Base-by-base conservation (phyloP, 225 moss, liverwort and hornwort species). In the Ulota crispa region DNA sequence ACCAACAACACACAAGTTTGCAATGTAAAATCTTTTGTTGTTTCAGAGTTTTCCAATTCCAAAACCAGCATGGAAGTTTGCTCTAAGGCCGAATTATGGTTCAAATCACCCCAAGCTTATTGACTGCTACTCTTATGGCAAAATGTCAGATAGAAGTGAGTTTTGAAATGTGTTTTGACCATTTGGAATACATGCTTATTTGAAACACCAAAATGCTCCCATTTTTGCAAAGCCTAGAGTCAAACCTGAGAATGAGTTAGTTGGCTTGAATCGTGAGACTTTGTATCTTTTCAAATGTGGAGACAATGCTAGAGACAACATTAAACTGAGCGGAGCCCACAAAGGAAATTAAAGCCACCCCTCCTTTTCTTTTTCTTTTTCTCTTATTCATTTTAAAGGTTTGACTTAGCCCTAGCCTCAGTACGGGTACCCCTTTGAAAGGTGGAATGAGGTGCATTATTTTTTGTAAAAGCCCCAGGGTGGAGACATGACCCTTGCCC, bases 391-490 rank as follows among this genome's bases (percentile, higher is more conserved):
- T 55, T 12, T 45, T 45, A 13, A 45, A 84, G 75, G 54, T 2
- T 42, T 37, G 23, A 24, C 7, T 45, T 15, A 5, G 30, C 1
- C 7, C 18, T 20, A 5, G 39, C 4, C 14, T 43, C 7, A 5
- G 56, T 66, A 32, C 75, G 1, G 8, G 12, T 12, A 42, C 8
- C 1, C n/a, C 26, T 67, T 78, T 63, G 76, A 31, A 64, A n/a
- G 45, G 45, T 45, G 14, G 45, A 45, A 45, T 14, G 4, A 50
- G 50, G 18, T 81, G 77, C 67, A 81, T 85, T 78, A 78, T 85
- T 85, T 45, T 45, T 1, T 4, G 14, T 5, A 50, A 50, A 50
- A 72, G 83, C 4, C 27, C 13, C 12, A 0, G 3, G 77, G n/a
- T 6, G 32, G 32, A 70, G 47, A 32, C 12, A 74, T n/a, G 34